Base-by-base conservation (phyloP, 164 flowering plant species). In the Kingdonia uniflora region DNA sequence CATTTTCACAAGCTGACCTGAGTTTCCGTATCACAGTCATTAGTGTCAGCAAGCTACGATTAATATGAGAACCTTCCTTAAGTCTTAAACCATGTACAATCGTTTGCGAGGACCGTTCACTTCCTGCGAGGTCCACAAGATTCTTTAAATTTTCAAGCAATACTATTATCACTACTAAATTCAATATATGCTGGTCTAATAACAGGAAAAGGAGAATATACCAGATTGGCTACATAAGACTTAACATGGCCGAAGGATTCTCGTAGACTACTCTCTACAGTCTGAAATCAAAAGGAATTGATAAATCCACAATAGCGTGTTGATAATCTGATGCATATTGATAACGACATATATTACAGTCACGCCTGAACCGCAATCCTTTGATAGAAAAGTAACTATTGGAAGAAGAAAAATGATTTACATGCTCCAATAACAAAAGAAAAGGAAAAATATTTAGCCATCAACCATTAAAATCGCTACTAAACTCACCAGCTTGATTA, bases 101-200 rank as follows among this genome's bases (percentile, higher is more conserved):
- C 59, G 92, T 77, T 73, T 81, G 92, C 45, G 84, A 68, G 41
- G 75, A 79, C 41, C 87, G 82, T 33, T 87, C 95, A 65, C 92
- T 84, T 56, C 96, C 96, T 39, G 92, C 92, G 29, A 87, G 72
- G 69, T 87, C 96, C 23, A 87, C 96, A 56, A 87, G 81, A 71
- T 87, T 87, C 95, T 87, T 77, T 74, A 76, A 29, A 35, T 43
- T 8, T n/a, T 2, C 39, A 29, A 42, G 12, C 25, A 49, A 20
- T 11, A 45, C 14, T 17, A 48, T 7, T 14, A 16, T 41, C 11
- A 42, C 16, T 33, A 39, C 2, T 14, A 29, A 23, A 41, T 25
- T 15, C 17, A n/a, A 37, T 23, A 24, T 20, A 60, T 14, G 8
- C 6, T 29, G 35, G 35, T 8, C 8, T 29, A 35, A 11, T 19